Base-by-base conservation (phyloP, 1,139 yeast genomes). In the Sugiyamaella paludigena region DNA sequence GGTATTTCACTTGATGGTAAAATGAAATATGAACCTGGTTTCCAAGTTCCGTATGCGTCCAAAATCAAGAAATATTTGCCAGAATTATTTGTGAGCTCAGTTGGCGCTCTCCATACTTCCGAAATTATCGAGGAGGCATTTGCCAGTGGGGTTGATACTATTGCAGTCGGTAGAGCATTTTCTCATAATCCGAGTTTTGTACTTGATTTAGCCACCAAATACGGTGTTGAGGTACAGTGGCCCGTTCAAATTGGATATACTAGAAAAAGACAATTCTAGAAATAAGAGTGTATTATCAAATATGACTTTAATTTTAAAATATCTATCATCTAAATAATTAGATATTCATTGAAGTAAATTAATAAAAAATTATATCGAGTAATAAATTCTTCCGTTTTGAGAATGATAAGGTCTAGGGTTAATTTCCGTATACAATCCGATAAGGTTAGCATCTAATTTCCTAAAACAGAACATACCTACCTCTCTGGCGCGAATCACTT, bases 161-260 rank as follows among this genome's bases (percentile, higher is more conserved):
- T 75, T 4, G 60, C 78, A 10, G 69, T 73, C 39, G 85, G 81
- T 1, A 58, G 69, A 33, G 71, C 65, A 8, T 77, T 77, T 56
- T 64, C 80, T 53, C 69, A 68, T 51, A 69, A 76, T 54, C 82
- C 83, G 1, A 78, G 75, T 26, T 68, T 78, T 41, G 77, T 71
- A 7, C 71, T 74, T 65, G 57, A 62, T 2, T 76, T 78, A 72
- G 84, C 84, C 2, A 74, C 75, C 43, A 72, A 75, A 40, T 65
- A 78, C 45, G 75, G 67, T 1, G 74, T 78, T 40, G 62, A 67
- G 43, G 60, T 76, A 10, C 66, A 74, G 49, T 67, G 70, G 55
- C 66, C 76, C 5, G 58, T 64, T 38, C 77, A 75, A 52, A 68
- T 67, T 47, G 72, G 67, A 3, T 72, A 74, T 71, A 57, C 59